Evolutionary conservation across 768 basidiomycete species (phyloP), one percentile per base, ranked within the genome.

Genomic region (Hericium alpestre): DNA sequence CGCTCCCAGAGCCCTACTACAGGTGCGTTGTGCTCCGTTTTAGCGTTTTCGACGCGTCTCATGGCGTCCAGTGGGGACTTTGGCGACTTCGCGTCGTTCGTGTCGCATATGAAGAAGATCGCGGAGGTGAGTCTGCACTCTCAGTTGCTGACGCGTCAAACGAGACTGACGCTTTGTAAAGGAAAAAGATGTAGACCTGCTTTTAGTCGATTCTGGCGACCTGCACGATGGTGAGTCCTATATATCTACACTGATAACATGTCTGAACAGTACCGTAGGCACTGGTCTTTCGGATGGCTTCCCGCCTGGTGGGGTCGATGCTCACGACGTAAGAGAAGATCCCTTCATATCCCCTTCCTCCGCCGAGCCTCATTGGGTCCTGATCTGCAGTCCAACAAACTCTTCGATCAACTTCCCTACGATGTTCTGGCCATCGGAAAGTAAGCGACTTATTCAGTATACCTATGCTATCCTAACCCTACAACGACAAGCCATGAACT

Each of bases 61-160:
- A 22, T 18, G 6, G 22, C 25, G 23, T 38, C 2, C 55, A 74
- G 78, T 57, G 83, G 80, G 13, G 81, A 84, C 64, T 76, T 84
- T 25, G 92, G 90, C n/a, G 89, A 91, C 62, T 87, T 93, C 65
- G 77, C 85, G 40, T 90, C 87, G n/a, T 96, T 94, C 61, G 85
- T 90, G 13, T 63, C 79, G 2, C 88, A 89, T 58, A 86, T 94
- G 85, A 89, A 92, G 71, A 65, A 78, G 38, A 74, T 86, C 46
- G 91, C 93, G 3, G 54, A 76, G 50, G 84, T 83, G 58, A 11
- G 49, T 51, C 25, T 23, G 10, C 18, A 16, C 2, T 51, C 8
- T 51, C 12, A 15, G 9, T 16, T 23, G 18, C 49, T 12, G 22
- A 32, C 16, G 49, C 38, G 73, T 60, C 6, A 23, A 55, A 6